Evolutionary conservation across 352 stramenopile species (phyloP).

Genomic region (Phytophthora cryptogea): DNA sequence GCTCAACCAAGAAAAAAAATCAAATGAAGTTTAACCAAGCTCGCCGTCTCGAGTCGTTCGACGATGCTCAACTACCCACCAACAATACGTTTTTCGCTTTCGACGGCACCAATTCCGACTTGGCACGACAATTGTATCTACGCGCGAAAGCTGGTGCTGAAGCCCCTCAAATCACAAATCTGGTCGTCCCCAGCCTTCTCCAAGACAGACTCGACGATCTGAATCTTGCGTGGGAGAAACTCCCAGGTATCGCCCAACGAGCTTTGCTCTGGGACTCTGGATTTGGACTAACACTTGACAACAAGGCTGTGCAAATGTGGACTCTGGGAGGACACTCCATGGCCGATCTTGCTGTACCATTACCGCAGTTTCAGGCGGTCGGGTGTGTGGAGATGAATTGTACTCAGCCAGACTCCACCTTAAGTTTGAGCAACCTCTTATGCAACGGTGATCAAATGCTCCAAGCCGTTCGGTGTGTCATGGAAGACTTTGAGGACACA

Average conservation of each 20-base stretch:
- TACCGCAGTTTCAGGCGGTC: constrained; percentile 5
- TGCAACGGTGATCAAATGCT: constrained; percentile 28
- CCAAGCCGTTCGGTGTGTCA: constrained; percentile 15
- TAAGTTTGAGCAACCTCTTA: constrained; percentile 16
- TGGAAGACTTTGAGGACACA: constrained; percentile 12
- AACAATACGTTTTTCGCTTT: background rate
- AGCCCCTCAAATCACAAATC: too few species aligned
- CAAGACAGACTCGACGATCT: background rate
- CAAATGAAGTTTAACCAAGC: background rate
- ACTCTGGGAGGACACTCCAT: constrained; percentile 15
- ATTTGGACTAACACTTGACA: constrained; percentile 10
- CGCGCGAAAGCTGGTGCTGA: background rate
- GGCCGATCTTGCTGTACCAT: constrained; percentile 20
- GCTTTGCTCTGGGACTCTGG: constrained; percentile 33
- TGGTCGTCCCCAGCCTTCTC: too few species aligned
- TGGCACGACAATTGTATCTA: background rate
- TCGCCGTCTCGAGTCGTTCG: background rate
- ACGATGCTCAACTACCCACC: constrained; percentile 2
- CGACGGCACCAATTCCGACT: constrained; percentile 6
- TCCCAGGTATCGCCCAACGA: constrained; percentile 24
- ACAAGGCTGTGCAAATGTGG: constrained; percentile 19
- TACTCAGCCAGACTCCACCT: constrained; percentile 16
- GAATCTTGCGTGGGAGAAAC: constrained; percentile 4
- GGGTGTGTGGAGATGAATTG: constrained; percentile 18
- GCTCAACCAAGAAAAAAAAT: background rate